Conservation (phyloP, 2,329 filamentous ascomycete species). For the Pseudogymnoascus sp. region DNA sequence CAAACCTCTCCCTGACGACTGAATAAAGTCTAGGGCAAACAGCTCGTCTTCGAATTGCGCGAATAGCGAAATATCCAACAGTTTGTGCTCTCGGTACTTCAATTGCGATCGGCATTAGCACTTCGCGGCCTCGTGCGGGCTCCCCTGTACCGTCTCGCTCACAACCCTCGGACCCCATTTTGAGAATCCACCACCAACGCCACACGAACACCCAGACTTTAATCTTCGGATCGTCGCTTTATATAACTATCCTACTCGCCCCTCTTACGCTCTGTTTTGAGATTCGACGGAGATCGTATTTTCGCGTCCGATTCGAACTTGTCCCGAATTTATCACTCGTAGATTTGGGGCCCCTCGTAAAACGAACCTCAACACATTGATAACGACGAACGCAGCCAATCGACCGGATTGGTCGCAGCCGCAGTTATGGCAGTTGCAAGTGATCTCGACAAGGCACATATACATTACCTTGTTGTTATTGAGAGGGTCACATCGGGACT, state of each 20-base stretch:
- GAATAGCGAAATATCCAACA: neutral
- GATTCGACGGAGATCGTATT: neutral
- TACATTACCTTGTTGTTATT: constrained; percentile 49
- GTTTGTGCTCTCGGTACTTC: neutral
- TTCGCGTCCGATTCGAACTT: neutral
- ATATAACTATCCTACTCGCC: neutral
- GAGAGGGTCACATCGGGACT: constrained; percentile 63
- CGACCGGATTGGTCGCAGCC: neutral
- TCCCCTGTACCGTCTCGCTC: neutral
- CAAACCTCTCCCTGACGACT: neutral
- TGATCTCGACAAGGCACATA: constrained; percentile 25
- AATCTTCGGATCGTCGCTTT: neutral
- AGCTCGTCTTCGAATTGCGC: neutral
- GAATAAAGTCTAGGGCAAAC: neutral
- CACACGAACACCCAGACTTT: neutral
- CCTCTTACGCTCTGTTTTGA: neutral
- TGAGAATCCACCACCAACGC: constrained; percentile 3
- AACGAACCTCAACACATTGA: neutral
- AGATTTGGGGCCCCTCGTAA: neutral
- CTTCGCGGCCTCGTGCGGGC: neutral
- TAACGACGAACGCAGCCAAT: neutral
- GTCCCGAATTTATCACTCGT: neutral
- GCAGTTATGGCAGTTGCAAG: neutral
- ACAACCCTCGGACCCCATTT: constrained; percentile 2
- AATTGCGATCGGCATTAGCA: neutral